Evolutionary conservation across 257 asterid genomes (phyloP).

Genomic region (Ilex aquifolium): DNA sequence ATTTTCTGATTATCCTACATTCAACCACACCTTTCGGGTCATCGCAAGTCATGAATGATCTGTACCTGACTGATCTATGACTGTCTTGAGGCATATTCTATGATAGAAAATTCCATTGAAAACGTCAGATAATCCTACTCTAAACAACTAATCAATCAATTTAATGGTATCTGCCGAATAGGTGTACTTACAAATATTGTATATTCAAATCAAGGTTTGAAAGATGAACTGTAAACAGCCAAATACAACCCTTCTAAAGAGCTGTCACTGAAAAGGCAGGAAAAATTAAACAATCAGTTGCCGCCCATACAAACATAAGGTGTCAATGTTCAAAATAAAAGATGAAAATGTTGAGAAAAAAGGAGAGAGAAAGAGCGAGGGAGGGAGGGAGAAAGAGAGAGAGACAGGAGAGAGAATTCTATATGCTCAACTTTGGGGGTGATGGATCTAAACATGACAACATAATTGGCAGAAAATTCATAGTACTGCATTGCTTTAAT

Average conservation of each 20-base stretch:
- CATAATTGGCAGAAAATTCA: background rate
- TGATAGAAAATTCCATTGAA: slow-evolving; percentile 15
- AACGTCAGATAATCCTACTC: slow-evolving; percentile 24
- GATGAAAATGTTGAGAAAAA: background rate
- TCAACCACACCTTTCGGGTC: slow-evolving; percentile 72
- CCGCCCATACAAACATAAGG: slow-evolving; percentile 26
- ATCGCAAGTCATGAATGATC: slow-evolving; percentile 68
- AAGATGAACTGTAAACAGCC: slow-evolving; percentile 7
- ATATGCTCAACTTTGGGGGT: background rate
- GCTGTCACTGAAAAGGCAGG: slow-evolving; percentile 17
- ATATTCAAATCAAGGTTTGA: slow-evolving; percentile 15
- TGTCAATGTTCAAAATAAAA: background rate
- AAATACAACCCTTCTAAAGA: slow-evolving; percentile 16
- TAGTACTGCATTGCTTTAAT: background rate
- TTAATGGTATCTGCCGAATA: slow-evolving; percentile 18
- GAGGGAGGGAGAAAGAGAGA: background rate
- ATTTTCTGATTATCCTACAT: slow-evolving; percentile 39
- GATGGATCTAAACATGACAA: slow-evolving; percentile 18
- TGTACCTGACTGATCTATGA: slow-evolving; percentile 47
- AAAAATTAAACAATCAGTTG: slow-evolving; percentile 24
- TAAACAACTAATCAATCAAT: slow-evolving; percentile 11
- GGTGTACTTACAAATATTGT: slow-evolving; percentile 10
- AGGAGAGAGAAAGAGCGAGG: background rate
- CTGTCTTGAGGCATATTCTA: slow-evolving; percentile 66
- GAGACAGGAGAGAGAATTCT: background rate